These are phyloP conservation scores for Leucosporidium creatinivorum DNA, from an alignment of 768 basidiomycete species.

Conservation along the genomic window DNA sequence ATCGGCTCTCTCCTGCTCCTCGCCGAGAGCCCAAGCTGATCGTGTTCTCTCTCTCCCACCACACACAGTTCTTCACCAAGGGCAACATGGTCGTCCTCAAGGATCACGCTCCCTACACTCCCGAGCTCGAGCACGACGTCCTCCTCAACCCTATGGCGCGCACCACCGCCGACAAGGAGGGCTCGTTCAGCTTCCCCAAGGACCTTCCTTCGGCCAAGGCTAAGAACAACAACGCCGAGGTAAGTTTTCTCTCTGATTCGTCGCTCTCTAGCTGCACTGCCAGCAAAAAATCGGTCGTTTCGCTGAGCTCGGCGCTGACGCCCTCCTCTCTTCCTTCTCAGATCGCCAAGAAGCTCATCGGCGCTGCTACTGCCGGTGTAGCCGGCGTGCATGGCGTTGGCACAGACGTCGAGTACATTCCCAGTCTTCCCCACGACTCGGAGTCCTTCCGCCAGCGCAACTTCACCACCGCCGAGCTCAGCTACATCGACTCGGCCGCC, in stretches of 20 bases:
- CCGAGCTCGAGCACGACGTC: conserved; percentile 76
- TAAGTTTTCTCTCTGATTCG: too few relatives aligned
- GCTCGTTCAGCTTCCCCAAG: conserved; percentile 71
- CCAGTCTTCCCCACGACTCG: conserved; percentile 81
- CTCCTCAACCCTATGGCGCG: conserved; percentile 89
- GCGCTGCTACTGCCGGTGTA: conserved; percentile 5
- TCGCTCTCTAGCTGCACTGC: too few relatives aligned
- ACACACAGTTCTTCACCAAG: conserved; percentile 12
- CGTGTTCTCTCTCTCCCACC: conserved; percentile 3
- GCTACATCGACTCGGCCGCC: conserved; percentile 80
- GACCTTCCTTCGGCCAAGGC: conserved; percentile 47
- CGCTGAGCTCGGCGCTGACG: background rate
- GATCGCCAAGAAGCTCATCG: conserved; percentile 19
- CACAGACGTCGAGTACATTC: conserved; percentile 57
- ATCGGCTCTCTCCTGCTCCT: background rate
- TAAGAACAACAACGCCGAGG: conserved; percentile 14
- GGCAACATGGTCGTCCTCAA: conserved; percentile 76
- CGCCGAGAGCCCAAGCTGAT: conserved; percentile 8
- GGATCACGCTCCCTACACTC: conserved; percentile 77
- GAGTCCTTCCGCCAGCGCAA: conserved; percentile 80
- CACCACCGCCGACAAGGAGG: conserved; percentile 67
- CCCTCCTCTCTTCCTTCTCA: background rate
- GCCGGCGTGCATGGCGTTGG: conserved; percentile 33
- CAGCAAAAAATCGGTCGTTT: background rate
- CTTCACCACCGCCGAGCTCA: conserved; percentile 80